Evolutionary conservation across 768 basidiomycete species (phyloP), one percentile per base, ranked within the genome.

Genomic region (Podaxis rugospora): DNA sequence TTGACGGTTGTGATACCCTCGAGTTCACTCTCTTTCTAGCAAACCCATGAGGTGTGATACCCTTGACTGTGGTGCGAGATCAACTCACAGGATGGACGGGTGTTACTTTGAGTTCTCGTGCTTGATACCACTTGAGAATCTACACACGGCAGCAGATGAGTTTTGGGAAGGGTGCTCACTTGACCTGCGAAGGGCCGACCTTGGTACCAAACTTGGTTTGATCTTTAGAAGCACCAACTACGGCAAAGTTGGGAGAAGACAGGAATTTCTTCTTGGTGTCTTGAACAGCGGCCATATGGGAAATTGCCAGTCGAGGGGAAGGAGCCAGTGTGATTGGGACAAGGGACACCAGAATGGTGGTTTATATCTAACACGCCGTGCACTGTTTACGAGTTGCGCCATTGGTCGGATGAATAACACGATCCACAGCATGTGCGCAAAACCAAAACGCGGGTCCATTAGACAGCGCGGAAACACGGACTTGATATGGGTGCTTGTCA

Each of bases 151-250:
- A 42, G 36, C 21, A 35, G 40, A n/a, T 63, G 16, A 63, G n/a
- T 51, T 53, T 50, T 44, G 52, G 9, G 16, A 13, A 36, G 16
- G 25, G 35, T 37, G 11, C 16, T 51, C 13, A 50, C 44, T 10
- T 23, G n/a, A 35, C 7, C 32, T 32, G 32, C 32, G 2, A 9
- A 28, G 35, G 18, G 47, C 72, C 36, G 59, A 79, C 92, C 80
- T 85, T 90, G 57, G 89, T 91, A 32, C 93, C 92, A 69, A 78
- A 91, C 75, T 93, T 94, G 59, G 76, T 77, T 66, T 83, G 79
- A 72, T 93, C 88, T 63, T 86, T 92, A 47, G 90, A 93, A 3
- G 91, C 91, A 23, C 93, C 92, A 13, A 92, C 84, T 27, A 94
- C 92, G 35, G 91, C 93, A 59, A 81, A 95, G 62, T 76, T 69